phyloP scores from a whole-genome alignment of 2,329 filamentous ascomycete species.

The Pseudopithomyces chartarum region DNA sequence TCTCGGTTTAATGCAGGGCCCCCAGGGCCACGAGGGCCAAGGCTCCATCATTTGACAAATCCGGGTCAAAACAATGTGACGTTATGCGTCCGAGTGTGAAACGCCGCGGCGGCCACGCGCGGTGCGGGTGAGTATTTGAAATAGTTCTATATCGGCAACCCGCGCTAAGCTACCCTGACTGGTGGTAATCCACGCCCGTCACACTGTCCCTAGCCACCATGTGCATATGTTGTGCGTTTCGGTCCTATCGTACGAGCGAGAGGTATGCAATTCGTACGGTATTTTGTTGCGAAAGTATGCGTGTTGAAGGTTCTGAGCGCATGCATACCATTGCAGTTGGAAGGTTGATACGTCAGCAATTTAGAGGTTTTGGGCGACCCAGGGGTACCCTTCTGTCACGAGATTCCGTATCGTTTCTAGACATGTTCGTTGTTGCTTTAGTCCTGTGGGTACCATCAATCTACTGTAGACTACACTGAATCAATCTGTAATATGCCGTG shows the following conservation, averaged over 20 bases:
- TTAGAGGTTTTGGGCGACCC: background rate
- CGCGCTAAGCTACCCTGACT: slow-evolving; percentile 23
- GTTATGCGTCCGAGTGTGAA: slow-evolving; percentile 14
- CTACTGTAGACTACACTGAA: too few species aligned
- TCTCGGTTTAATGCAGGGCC: slow-evolving; percentile 3
- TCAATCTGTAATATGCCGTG: too few species aligned
- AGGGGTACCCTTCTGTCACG: too few species aligned
- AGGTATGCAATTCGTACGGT: background rate
- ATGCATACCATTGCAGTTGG: background rate
- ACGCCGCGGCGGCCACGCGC: slow-evolving; percentile 14
- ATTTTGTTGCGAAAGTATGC: background rate
- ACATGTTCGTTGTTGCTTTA: too few species aligned
- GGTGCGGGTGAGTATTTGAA: slow-evolving; percentile 36
- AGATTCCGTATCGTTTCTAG: too few species aligned
- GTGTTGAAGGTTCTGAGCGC: background rate
- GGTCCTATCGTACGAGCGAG: slow-evolving; percentile 3
- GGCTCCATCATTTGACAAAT: slow-evolving; percentile 25
- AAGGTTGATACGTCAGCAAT: background rate
- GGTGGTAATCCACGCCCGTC: slow-evolving; percentile 20
- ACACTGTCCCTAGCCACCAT: slow-evolving; percentile 1
- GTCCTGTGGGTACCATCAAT: too few species aligned
- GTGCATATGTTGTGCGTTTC: slow-evolving; percentile 9
- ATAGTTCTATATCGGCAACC: slow-evolving; percentile 20
- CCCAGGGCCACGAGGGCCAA: slow-evolving; percentile 19
- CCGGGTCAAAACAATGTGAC: slow-evolving; percentile 16